Percentiles rank a stretch among this genome's conserved stretches.
These are phyloP conservation scores for Fusarium stilboides DNA, from an alignment of 2,329 filamentous ascomycete species.

Conservation along the genomic window DNA sequence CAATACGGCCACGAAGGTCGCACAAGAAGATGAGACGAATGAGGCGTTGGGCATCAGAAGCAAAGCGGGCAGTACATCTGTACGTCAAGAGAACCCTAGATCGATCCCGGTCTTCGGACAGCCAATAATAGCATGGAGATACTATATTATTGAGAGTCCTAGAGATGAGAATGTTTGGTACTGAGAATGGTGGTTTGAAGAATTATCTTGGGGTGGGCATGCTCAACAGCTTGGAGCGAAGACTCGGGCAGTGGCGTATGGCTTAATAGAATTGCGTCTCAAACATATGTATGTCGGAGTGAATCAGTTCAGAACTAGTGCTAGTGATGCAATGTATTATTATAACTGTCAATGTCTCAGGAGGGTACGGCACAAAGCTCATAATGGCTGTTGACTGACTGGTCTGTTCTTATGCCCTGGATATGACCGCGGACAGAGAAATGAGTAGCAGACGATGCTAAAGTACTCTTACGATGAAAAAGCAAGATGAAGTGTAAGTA, in stretches of 20 bases:
- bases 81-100: constrained; percentile 54
- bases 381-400: background rate
- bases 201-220: background rate
- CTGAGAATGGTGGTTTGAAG: background rate
- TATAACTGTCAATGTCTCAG: background rate
- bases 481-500: background rate
- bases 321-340: constrained; percentile 7
- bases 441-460: too few relatives aligned
- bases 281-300: constrained; percentile 18
- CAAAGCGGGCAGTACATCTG: constrained; percentile 53
- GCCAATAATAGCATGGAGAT: constrained; percentile 8
- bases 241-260: background rate
- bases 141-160: background rate
- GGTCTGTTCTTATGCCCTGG: too few relatives aligned
- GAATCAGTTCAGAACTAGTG: constrained; percentile 18
- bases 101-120: constrained; percentile 47
- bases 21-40: constrained; percentile 49
- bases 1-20: constrained; percentile 20
- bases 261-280: constrained; percentile 16
- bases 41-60: constrained; percentile 55
- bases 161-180: background rate
- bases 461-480: background rate
- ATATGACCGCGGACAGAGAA: too few relatives aligned
- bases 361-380: background rate
- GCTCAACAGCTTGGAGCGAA: background rate